These are phyloP conservation scores for Ceratobasidium theobromae DNA, from an alignment of 1,284 basidiomycete species.

Conservation along the genomic window DNA sequence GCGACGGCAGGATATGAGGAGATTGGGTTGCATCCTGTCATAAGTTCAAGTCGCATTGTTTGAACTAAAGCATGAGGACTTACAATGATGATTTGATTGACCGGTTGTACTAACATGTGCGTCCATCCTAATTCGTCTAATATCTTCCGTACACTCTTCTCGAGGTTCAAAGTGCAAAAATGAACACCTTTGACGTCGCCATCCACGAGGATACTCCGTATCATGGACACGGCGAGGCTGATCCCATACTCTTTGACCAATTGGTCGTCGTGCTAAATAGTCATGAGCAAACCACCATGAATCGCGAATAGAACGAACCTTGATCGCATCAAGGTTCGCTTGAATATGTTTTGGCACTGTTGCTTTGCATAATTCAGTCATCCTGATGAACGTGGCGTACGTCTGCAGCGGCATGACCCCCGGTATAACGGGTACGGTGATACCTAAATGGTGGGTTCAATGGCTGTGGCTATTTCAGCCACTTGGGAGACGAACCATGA, in stretches of 20 bases:
- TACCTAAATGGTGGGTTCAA: conserved; percentile 55
- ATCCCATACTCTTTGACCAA: conserved; percentile 90
- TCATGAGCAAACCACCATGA: conserved; percentile 32
- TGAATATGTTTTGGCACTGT: conserved; percentile 73
- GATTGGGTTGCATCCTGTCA: conserved; percentile 22
- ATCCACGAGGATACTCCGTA: conserved; percentile 52
- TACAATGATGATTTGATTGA: conserved; percentile 72
- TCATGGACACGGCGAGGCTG: conserved; percentile 73
- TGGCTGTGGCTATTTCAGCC: background rate
- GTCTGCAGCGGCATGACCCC: conserved; percentile 99
- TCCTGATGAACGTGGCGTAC: conserved; percentile 87
- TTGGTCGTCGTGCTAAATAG: conserved; percentile 78
- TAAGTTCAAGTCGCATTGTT: background rate
- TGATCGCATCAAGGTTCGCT: conserved; percentile 73
- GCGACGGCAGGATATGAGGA: conserved; percentile 26
- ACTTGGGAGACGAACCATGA: conserved; percentile 55
- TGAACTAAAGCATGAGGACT: conserved; percentile 36
- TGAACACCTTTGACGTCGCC: conserved; percentile 81
- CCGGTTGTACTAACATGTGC: conserved; percentile 45
- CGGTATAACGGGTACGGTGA: conserved; percentile 88
- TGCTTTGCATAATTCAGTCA: conserved; percentile 87
- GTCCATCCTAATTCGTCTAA: conserved; percentile 78
- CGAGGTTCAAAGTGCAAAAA: conserved; percentile 96
- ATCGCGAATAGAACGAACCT: conserved; percentile 52
- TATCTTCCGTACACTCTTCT: conserved; percentile 91